Evolutionary conservation across 768 basidiomycete genomes (phyloP), one percentile per base, ranked within the genome.

Genomic region (Mycena vitilis): DNA sequence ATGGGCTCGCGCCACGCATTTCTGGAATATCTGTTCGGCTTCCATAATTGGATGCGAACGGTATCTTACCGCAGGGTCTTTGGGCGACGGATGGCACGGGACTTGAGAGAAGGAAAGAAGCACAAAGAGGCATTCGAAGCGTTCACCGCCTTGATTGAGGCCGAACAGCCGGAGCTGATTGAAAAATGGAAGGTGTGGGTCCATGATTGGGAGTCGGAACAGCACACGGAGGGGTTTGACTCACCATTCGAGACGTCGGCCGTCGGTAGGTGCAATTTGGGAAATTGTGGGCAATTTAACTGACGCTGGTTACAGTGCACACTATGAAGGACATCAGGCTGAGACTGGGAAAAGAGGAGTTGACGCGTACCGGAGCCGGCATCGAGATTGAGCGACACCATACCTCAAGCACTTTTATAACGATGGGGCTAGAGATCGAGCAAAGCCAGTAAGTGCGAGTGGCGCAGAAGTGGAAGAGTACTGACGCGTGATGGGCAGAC

Each of bases 341-440:
- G 9, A 0, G 16, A 25, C 36, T 65, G 2, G 56, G 12, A 11
- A 30, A 30, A 11, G 63, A 48, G 20, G 63, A 65, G 34, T 16
- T 57, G 4, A 23, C 18, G 5, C 36, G 45, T 0, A 65, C 22
- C 0, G 55, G 34, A 0, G 56, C 1, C 0, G 55, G 63, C 1
- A 37, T 58, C 15, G 55, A 65, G 30, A 23, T 65, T 5, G 47
- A 58, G 36, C 48, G 45, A 5, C 12, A 49, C 16, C 13, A 51
- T 42, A 49, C 55, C 1, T 18, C 63, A 1, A 48, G 54, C 20
- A 56, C 54, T 3, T 56, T 64, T 16, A 48, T 64, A 10, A 30
- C 6, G 22, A 57, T 65, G 55, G 63, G 63, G 9, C 45, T 65
- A 16, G 63, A 49, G 2, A 23, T 65, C 47, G 55, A 63, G 22